phyloP scores from a whole-genome alignment of 352 stramenopile genomes.

The Phytophthora sansomeana region DNA sequence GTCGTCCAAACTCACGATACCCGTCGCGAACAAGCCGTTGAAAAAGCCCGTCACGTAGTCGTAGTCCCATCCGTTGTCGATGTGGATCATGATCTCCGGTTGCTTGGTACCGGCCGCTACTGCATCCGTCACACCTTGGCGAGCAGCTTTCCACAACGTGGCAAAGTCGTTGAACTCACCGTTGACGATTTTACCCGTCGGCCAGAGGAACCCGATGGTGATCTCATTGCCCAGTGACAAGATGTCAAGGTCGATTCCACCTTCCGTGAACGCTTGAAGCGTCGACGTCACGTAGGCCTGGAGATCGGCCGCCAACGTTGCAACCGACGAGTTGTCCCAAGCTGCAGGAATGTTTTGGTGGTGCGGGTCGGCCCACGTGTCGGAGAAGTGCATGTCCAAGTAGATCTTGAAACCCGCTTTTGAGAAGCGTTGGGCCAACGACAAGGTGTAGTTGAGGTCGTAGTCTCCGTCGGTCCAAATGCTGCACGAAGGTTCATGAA shows the following conservation, averaged over 20 bases:
- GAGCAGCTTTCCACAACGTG: constrained; percentile 39
- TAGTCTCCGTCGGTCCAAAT: constrained; percentile 44
- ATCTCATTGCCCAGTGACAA: constrained; percentile 47
- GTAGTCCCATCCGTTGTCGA: constrained; percentile 49
- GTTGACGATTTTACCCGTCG: constrained; percentile 31
- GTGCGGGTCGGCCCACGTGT: constrained; percentile 44
- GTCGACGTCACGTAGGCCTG: constrained; percentile 42
- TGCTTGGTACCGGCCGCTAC: constrained; percentile 33
- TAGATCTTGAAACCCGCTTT: constrained; percentile 50
- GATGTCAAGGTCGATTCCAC: constrained; percentile 38
- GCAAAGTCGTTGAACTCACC: constrained; percentile 42
- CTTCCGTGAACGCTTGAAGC: constrained; percentile 40
- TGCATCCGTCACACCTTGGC: constrained; percentile 39
- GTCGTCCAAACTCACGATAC: constrained; percentile 36
- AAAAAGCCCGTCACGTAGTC: constrained; percentile 43
- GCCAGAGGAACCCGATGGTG: constrained; percentile 42
- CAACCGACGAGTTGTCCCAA: constrained; percentile 37
- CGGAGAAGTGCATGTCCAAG: constrained; percentile 50
- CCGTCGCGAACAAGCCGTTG: constrained; percentile 39
- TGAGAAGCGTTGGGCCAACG: constrained; percentile 34
- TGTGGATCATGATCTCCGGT: constrained; percentile 47
- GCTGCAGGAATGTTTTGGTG: constrained; percentile 33
- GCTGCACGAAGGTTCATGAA: constrained; percentile 7
- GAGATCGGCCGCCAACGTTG: constrained; percentile 25
- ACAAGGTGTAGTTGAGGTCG: constrained; percentile 38